Evolutionary conservation across 805 yeast genomes (phyloP).

Genomic region (Metschnikowia picachoensis): DNA sequence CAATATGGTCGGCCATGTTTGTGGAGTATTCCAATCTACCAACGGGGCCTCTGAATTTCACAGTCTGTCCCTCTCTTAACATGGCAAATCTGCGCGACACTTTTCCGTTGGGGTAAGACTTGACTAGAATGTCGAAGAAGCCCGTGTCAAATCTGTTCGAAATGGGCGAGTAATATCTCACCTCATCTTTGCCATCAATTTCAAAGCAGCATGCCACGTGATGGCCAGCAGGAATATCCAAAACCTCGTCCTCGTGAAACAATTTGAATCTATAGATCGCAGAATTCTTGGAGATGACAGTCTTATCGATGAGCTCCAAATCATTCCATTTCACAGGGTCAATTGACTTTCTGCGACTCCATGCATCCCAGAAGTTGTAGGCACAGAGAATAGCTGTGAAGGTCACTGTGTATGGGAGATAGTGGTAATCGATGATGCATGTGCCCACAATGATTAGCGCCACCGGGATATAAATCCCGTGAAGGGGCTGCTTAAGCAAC

Average conservation of each 20-base stretch:
- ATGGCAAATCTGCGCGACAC: constrained; percentile 67
- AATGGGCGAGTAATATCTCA: constrained; percentile 75
- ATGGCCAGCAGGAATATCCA: constrained; percentile 71
- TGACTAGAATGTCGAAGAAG: constrained; percentile 70
- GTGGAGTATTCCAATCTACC: constrained; percentile 60
- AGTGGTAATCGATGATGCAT: constrained; percentile 47
- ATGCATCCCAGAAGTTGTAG: constrained; percentile 36
- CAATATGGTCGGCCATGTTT: constrained; percentile 60
- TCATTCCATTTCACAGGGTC: constrained; percentile 54
- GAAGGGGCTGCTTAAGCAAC: constrained; percentile 64
- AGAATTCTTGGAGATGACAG: constrained; percentile 63
- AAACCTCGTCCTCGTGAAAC: constrained; percentile 53
- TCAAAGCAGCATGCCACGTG: constrained; percentile 59
- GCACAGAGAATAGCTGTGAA: constrained; percentile 34
- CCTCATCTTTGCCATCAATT: constrained; percentile 48
- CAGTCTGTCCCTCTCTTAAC: constrained; percentile 60
- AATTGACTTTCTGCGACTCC: constrained; percentile 43
- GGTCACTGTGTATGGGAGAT: constrained; percentile 42
- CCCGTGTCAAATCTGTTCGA: constrained; percentile 68
- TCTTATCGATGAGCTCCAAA: constrained; percentile 69
- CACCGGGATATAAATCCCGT: constrained; percentile 71
- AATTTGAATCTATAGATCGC: constrained; percentile 74
- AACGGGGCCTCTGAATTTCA: constrained; percentile 74
- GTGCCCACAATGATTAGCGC: constrained; percentile 60
- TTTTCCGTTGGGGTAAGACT: constrained; percentile 68